These are phyloP conservation scores for Fusarium palustre DNA, from an alignment of 2,329 filamentous ascomycete species.

Conservation along the genomic window DNA sequence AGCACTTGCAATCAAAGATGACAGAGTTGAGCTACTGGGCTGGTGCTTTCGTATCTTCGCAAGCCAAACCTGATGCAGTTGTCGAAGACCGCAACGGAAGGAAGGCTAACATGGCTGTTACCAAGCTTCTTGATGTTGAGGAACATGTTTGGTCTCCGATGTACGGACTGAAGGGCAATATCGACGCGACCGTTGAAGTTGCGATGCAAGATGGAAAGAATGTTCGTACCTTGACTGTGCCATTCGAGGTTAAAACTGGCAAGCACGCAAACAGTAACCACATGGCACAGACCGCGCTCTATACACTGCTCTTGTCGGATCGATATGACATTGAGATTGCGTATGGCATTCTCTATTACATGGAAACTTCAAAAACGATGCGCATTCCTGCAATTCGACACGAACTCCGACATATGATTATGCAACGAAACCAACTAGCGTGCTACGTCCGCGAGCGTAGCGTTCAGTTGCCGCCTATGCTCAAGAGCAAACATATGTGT, in stretches of 20 bases:
- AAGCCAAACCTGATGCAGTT: conserved; percentile 75
- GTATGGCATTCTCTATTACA: conserved; percentile 93
- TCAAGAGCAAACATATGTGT: conserved; percentile 84
- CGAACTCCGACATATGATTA: conserved; percentile 95
- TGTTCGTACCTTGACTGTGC: conserved; percentile 80
- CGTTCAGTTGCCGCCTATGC: conserved; percentile 84
- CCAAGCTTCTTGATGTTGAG: conserved; percentile 94
- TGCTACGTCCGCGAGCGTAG: conserved; percentile 85
- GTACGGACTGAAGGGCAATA: conserved; percentile 97
- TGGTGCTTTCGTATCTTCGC: conserved; percentile 77
- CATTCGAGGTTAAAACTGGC: conserved; percentile 96
- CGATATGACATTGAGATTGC: conserved; percentile 93
- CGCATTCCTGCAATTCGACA: conserved; percentile 86
- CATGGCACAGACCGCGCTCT: conserved; percentile 92
- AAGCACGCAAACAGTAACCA: conserved; percentile 85
- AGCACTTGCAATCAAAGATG: conserved; percentile 86
- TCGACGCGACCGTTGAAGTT: conserved; percentile 95
- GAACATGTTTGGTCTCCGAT: conserved; percentile 98
- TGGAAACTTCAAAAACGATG: conserved; percentile 88
- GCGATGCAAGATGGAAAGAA: conserved; percentile 78
- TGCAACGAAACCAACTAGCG: conserved; percentile 91
- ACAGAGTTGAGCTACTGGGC: conserved; percentile 87
- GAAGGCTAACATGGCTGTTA: conserved; percentile 84
- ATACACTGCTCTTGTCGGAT: conserved; percentile 91
- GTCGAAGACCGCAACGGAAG: conserved; percentile 84